A percentile compares a stretch with the other conserved stretches of the same genome.
Conservation (phyloP, 2,329 filamentous ascomycete species). For the Botrytis cinerea region DNA sequence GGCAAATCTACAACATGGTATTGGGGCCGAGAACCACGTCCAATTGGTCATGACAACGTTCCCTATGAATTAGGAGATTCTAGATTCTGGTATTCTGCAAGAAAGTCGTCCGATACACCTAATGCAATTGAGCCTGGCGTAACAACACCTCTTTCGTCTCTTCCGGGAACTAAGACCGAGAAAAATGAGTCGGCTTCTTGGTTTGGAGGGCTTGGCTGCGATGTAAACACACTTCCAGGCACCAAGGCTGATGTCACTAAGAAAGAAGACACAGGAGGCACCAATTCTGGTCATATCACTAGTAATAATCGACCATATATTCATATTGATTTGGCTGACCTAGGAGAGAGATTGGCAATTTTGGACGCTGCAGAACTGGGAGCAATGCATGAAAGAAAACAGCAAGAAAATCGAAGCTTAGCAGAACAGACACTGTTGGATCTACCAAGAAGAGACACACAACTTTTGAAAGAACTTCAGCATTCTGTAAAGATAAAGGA, state of each 20-base stretch:
- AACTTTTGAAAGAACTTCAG: not conserved
- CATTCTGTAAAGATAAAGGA: constrained; percentile 2
- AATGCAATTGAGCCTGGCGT: not conserved
- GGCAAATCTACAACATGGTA: not conserved
- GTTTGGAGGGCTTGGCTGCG: not conserved
- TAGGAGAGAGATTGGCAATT: not conserved
- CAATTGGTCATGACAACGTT: not conserved
- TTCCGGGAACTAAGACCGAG: not conserved
- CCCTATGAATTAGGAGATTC: not conserved
- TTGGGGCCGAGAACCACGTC: not conserved
- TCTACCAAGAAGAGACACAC: not conserved
- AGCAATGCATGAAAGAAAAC: not conserved
- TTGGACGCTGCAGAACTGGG: constrained; percentile 3
- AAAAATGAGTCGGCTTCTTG: not conserved
- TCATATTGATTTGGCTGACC: not conserved
- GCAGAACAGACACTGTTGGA: not conserved
- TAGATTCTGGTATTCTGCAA: constrained; percentile 1
- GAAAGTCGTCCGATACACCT: not conserved
- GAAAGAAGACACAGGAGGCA: not conserved
- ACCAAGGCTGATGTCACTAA: not conserved
- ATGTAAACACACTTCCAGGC: not conserved
- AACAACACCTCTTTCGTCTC: not conserved
- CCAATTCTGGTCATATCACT: not conserved
- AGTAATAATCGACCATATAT: not conserved
- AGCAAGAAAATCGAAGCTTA: not conserved